Percentiles rank a stretch among this genome's conserved stretches.
Conservation (phyloP, 352 stramenopile species). For the Pythium aquatile region DNA sequence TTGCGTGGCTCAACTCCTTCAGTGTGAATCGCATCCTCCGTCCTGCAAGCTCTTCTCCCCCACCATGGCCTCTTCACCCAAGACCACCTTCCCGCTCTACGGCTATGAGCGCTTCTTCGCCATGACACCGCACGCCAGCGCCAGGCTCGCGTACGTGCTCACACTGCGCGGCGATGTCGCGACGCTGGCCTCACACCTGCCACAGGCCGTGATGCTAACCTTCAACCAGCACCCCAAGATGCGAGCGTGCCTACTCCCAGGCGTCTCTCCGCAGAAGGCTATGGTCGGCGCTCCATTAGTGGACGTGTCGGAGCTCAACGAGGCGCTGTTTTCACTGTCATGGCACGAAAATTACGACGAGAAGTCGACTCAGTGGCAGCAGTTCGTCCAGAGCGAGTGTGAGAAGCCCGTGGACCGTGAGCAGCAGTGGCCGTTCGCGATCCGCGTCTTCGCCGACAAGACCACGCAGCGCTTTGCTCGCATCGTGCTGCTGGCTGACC, state of each 20-base stretch:
- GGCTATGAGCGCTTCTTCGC: slow-evolving; percentile 72
- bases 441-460: slow-evolving; percentile 41
- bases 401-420: slow-evolving; percentile 43
- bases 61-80: slow-evolving; percentile 9
- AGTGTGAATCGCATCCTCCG: background rate
- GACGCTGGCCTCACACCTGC: slow-evolving; percentile 36
- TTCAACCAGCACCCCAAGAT: slow-evolving; percentile 66
- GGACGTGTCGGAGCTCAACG: slow-evolving; percentile 42
- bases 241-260: slow-evolving; percentile 38
- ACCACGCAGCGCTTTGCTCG: slow-evolving; percentile 39
- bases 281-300: slow-evolving; percentile 51
- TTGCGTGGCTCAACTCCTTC: background rate
- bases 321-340: slow-evolving; percentile 27
- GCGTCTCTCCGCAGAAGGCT: slow-evolving; percentile 40
- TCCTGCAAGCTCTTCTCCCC: background rate
- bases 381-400: slow-evolving; percentile 46
- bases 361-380: slow-evolving; percentile 40
- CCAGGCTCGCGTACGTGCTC: slow-evolving; percentile 50
- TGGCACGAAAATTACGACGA: slow-evolving; percentile 35
- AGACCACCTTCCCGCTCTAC: slow-evolving; percentile 46
- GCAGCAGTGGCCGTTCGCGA: slow-evolving; percentile 45
- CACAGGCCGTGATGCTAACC: slow-evolving; percentile 41
- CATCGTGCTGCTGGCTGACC: slow-evolving; percentile 50
- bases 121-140: slow-evolving; percentile 44
- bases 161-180: slow-evolving; percentile 46